Conservation (phyloP, 306 rosid genomes). For the Vachellia collinsii region DNA sequence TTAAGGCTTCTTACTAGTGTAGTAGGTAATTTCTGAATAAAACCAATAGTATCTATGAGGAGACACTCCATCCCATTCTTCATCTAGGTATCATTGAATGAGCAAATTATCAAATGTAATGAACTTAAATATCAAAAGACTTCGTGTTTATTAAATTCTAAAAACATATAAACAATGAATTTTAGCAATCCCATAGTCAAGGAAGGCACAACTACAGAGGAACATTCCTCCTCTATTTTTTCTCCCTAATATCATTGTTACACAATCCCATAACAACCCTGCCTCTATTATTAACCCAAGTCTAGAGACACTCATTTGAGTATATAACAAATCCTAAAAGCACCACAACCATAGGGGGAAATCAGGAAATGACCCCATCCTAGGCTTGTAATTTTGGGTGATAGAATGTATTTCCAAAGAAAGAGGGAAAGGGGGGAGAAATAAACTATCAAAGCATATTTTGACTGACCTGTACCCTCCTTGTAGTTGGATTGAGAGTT, state of each 20-base stretch:
- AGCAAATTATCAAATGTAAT: constrained; percentile 33
- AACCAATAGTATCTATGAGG: constrained; percentile 94
- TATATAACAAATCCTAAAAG: not conserved
- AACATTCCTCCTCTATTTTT: not conserved
- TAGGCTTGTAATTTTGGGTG: not conserved
- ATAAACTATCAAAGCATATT: constrained; percentile 31
- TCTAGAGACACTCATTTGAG: not conserved
- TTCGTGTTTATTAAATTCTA: constrained; percentile 3
- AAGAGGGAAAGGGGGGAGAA: not conserved
- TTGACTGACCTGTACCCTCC: constrained; percentile 91
- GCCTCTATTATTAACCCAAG: not conserved
- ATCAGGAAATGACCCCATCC: not conserved
- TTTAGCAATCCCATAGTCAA: constrained; percentile 26
- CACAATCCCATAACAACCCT: not conserved
- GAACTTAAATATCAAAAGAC: constrained; percentile 24
- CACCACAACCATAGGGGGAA: not conserved
- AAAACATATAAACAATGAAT: not conserved
- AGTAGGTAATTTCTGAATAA: constrained; percentile 97
- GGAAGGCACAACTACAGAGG: not conserved
- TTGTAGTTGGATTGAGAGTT: constrained; percentile 95
- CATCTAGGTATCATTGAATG: constrained; percentile 57
- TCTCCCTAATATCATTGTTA: not conserved
- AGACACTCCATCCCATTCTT: constrained; percentile 96
- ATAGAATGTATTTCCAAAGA: not conserved
- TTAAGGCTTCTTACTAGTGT: constrained; percentile 65